Conservation (phyloP, 345 rosid species). For the Tarenaya hassleriana region DNA sequence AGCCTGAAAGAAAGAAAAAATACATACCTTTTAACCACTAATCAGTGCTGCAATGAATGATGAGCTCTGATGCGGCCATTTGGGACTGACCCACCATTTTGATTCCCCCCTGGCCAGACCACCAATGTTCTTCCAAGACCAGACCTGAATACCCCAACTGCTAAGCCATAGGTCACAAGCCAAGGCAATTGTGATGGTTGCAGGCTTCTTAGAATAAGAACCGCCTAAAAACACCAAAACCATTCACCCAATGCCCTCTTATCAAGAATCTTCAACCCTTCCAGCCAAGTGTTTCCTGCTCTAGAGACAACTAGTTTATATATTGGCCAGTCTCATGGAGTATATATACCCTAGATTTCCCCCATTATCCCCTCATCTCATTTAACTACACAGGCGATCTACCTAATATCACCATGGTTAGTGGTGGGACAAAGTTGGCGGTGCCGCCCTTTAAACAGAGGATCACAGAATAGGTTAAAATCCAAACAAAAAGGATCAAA, state of each 20-base stretch:
- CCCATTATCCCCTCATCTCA: constrained; percentile 32
- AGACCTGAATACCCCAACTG: constrained; percentile 31
- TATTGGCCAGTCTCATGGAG: constrained; percentile 41
- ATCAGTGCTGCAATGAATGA: constrained; percentile 37
- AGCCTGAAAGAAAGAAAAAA: constrained; percentile 35
- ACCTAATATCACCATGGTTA: constrained; percentile 52
- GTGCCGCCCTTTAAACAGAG: constrained; percentile 42
- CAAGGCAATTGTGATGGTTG: constrained; percentile 44
- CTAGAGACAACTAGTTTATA: constrained; percentile 51
- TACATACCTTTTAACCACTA: constrained; percentile 34
- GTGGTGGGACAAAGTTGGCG: constrained; percentile 50
- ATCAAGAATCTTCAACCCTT: constrained; percentile 36
- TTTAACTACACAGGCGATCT: constrained; percentile 57
- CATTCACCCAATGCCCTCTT: constrained; percentile 23
- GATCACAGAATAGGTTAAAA: neutral
- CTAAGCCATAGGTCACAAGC: constrained; percentile 61
- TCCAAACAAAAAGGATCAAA: neutral
- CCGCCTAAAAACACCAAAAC: constrained; percentile 18
- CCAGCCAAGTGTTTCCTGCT: constrained; percentile 47
- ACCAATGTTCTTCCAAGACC: constrained; percentile 30
- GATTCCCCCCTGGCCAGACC: constrained; percentile 36
- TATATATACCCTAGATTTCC: constrained; percentile 47
- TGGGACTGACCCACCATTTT: constrained; percentile 29
- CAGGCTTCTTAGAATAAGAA: constrained; percentile 35
- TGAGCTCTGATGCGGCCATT: constrained; percentile 34